Evolutionary conservation across 139 green algal species (phyloP).

Genomic region (Auxenochlorella protothecoides): DNA sequence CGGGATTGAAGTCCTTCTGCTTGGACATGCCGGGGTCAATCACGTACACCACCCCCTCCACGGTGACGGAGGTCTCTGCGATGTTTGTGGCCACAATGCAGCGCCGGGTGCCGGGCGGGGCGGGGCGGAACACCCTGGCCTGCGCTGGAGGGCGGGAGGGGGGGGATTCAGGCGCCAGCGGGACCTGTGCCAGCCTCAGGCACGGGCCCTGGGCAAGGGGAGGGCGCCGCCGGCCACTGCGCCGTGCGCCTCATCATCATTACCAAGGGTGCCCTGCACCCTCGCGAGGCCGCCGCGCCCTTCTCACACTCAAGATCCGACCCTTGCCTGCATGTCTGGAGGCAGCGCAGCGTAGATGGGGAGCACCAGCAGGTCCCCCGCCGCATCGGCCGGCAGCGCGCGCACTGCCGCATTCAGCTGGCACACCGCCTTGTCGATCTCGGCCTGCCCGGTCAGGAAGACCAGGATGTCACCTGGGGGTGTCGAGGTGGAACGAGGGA

Average conservation of each 20-base stretch:
- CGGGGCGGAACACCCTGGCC: conserved; percentile 46
- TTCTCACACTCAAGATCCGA: no score
- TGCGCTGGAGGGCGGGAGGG: conserved; percentile 32
- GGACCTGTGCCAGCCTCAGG: no score
- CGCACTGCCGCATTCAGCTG: conserved; percentile 57
- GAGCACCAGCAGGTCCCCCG: conserved; percentile 50
- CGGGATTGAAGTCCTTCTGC: conserved; percentile 80
- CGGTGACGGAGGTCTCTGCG: conserved; percentile 76
- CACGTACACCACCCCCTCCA: conserved; percentile 78
- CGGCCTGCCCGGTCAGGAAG: conserved; percentile 77
- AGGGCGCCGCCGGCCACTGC: no score
- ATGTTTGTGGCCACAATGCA: conserved; percentile 85
- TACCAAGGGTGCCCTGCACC: no score
- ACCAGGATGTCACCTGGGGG: conserved; percentile 84
- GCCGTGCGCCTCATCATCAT: no score
- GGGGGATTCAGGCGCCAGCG: no score
- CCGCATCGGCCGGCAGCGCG: conserved; percentile 34
- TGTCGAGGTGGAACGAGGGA: no score
- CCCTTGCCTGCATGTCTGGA: conserved; percentile 73
- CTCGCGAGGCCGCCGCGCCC: no score
- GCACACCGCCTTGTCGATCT: conserved; percentile 46
- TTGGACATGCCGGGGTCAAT: conserved; percentile 81
- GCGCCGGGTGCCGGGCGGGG: conserved; percentile 24
- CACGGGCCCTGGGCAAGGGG: no score
- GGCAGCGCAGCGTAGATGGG: conserved; percentile 71